Percentiles rank a stretch among this genome's conserved stretches.
These are phyloP conservation scores for Phytophthora foliorum DNA, from an alignment of 352 stramenopile genomes.

Conservation along the genomic window DNA sequence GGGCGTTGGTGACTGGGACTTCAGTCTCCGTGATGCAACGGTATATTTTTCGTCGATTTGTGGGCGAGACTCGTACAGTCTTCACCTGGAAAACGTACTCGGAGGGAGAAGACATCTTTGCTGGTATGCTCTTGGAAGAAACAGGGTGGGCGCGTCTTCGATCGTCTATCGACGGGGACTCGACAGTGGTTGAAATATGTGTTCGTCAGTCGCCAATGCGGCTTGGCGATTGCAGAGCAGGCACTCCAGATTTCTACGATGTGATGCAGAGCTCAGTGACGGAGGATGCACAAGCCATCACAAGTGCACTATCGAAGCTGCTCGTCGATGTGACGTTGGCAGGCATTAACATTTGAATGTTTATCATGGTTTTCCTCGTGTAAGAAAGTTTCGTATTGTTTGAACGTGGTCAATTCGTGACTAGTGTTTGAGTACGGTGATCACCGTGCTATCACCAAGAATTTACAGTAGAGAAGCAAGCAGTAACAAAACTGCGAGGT, in stretches of 20 bases:
- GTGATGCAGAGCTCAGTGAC: slow-evolving; percentile 24
- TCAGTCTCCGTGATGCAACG: slow-evolving; percentile 24
- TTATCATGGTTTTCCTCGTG: neutral
- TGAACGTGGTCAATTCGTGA: neutral
- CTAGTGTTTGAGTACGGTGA: neutral
- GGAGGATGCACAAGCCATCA: slow-evolving; percentile 28
- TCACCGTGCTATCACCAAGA: slow-evolving; percentile 11
- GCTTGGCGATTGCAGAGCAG: neutral
- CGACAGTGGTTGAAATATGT: slow-evolving; percentile 6
- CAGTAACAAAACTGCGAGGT: too few species aligned
- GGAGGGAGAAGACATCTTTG: slow-evolving; percentile 42
- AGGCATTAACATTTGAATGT: slow-evolving; percentile 27
- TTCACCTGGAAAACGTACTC: slow-evolving; percentile 57
- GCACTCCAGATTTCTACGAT: slow-evolving; percentile 13
- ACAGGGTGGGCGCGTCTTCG: slow-evolving; percentile 49
- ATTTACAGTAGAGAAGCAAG: slow-evolving; percentile 20
- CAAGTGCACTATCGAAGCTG: slow-evolving; percentile 24
- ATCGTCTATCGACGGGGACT: slow-evolving; percentile 8
- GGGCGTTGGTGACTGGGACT: slow-evolving; percentile 1
- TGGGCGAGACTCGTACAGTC: slow-evolving; percentile 48
- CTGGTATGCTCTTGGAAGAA: slow-evolving; percentile 56
- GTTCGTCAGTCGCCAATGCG: slow-evolving; percentile 19
- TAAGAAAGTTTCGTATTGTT: neutral
- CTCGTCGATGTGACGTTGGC: slow-evolving; percentile 33
- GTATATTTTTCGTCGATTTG: slow-evolving; percentile 41